Evolutionary conservation across 805 yeast species (phyloP), one percentile per base, ranked within the genome.

Genomic region (Pichia heedii): DNA sequence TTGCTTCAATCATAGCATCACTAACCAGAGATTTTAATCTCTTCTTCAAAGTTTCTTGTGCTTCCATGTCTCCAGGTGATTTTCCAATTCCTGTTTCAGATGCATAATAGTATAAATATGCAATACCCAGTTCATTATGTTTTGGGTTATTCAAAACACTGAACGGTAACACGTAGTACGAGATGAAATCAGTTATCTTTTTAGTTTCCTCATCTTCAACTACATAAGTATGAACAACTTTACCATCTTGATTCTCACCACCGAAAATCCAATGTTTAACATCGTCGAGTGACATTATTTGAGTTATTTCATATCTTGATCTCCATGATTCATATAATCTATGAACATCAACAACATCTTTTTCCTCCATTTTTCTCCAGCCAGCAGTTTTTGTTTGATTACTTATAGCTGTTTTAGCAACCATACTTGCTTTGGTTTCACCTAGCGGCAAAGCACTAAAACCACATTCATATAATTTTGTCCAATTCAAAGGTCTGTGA

Each of bases 401-500:
- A 10, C 85, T 80, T 35, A 84, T 60, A 1, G 79, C 68, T 54
- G 73, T 78, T 51, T 69, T 65, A 5, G 84, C 79, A 22, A 79
- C 70, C 84, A 81, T 82, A 43, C 74, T 70, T 3, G 81, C 71
- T 41, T 73, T 73, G 3, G 96, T 81, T 43, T 77, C 77, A 44
- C 73, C 74, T 15, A 74, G 69, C 10, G 96, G 97, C 45, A 88
- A 69, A 42, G 78, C 79, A 12, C 93, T 79, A 55, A 93, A 93
- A 0, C 96, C 97, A 44, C 88, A 95, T 42, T 87, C 96, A 56
- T 84, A 70, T 21, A 93, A 71, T 57, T 86, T 90, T 13, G 77
- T 67, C 97, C 98, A 93, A 59, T 93, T 84, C 51, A 93, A 67
- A 2, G 97, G 94, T 54, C 98, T 83, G 65, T 93, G 98, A 35